Base-by-base conservation (phyloP, 2,329 filamentous ascomycete species). In the Monosporascus sp. region DNA sequence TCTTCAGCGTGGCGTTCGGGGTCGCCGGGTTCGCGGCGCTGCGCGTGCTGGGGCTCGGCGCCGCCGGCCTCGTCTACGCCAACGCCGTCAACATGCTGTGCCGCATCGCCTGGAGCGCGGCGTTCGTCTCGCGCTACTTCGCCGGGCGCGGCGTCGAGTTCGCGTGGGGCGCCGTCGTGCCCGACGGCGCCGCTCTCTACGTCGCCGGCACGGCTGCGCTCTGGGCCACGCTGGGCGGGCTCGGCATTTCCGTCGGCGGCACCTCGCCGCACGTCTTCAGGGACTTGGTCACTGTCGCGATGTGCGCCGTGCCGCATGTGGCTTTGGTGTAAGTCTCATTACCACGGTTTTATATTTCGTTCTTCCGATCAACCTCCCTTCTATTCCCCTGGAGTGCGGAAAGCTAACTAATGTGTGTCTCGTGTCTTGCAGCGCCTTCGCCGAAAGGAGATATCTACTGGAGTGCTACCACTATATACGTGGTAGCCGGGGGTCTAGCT, bases 1-100 rank as follows among this genome's bases (percentile, higher is more conserved):
- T 73, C 2, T 97, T 96, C 68, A 96, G 91, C 3, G 74, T 80
- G 7, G 81, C 82, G 2, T 97, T 97, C 69, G 89, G 84, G 1
- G 73, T 75, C 0, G 84, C 88, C 1, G 90, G 91, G 1, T 95
- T 85, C 63, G 58, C 91, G 6, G 88, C 91, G 59, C 77, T 99
- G 58, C 75, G 78, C n/a, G 72, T 90, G 9, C 70, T 88, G 24
- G 75, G 78, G 7, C 73, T 89, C 56, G 94, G 91, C 0, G 92
- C 91, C 0, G 76, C 79, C 43, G 94, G 94, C 0, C 74, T 99
- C 44, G 91, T 99, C 0, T 80, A 83, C 60, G 92, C 92, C 50
- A 99, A 97, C 68, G 85, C 82, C 46, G 82, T 96, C 62, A 97
- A 97, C 68, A 96, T 99, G 92, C 72, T 74, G 0, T 83, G 93